Percentiles rank a stretch among this genome's conserved stretches.
These are phyloP conservation scores for Ricinus communis DNA, from an alignment of 345 rosid species.

Conservation along the genomic window DNA sequence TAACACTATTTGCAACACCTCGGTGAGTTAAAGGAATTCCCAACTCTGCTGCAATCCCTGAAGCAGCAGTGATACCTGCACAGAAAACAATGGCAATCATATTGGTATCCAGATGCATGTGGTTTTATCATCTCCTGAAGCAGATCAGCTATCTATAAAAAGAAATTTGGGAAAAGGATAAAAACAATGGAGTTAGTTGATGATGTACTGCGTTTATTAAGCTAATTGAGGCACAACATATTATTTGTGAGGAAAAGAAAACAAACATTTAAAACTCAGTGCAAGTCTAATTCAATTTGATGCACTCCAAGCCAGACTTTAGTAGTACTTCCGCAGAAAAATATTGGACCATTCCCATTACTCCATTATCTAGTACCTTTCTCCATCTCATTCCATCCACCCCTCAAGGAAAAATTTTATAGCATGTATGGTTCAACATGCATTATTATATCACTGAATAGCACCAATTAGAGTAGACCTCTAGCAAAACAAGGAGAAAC, in stretches of 20 bases:
- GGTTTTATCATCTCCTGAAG: background rate
- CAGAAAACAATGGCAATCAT: slow-evolving; percentile 16
- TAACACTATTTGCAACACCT: slow-evolving; percentile 83
- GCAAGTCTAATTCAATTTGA: background rate
- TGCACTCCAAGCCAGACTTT: background rate
- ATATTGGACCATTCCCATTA: background rate
- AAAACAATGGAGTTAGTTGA: background rate
- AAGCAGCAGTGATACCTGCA: slow-evolving; percentile 94
- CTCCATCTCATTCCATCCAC: background rate
- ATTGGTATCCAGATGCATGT: background rate
- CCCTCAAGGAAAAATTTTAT: background rate
- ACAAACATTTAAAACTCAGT: background rate
- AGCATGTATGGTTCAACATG: background rate
- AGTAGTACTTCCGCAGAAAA: background rate
- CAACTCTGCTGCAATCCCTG: slow-evolving; percentile 92
- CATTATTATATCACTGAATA: background rate
- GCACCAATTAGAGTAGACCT: background rate
- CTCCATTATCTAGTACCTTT: too few relatives aligned
- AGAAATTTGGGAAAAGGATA: background rate
- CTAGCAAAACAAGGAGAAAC: background rate
- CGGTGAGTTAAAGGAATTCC: slow-evolving; percentile 95
- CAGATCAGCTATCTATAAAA: background rate
- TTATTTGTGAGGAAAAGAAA: too few relatives aligned
- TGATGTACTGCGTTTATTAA: background rate
- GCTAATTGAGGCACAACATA: background rate